A percentile compares a stretch with the other conserved stretches of the same genome.
Conservation (phyloP, 2,329 filamentous ascomycete genomes). For the Ophiobolus disseminans region DNA sequence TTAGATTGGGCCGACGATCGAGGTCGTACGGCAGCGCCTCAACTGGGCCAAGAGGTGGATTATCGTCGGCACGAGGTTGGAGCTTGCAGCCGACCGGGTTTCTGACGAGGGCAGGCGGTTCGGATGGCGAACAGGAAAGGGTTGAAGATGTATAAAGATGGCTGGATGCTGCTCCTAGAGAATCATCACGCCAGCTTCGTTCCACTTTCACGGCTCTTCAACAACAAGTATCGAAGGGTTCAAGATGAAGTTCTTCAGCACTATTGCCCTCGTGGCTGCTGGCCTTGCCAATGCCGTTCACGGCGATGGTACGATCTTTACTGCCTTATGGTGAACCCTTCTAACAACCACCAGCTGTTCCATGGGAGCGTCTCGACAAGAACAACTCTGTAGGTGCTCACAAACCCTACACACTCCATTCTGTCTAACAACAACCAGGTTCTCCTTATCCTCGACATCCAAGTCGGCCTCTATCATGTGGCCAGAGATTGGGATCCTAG, state of each 20-base stretch:
- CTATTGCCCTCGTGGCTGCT: constrained; percentile 34
- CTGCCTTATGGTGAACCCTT: neutral
- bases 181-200: constrained; percentile 22
- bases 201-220: constrained; percentile 13
- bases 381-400: constrained; percentile 45
- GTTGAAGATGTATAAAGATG: constrained; percentile 34
- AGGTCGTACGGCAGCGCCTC: constrained; percentile 1
- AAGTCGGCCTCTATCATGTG: constrained; percentile 64
- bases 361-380: constrained; percentile 52
- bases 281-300: constrained; percentile 39
- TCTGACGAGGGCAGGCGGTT: neutral
- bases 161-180: constrained; percentile 8
- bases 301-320: constrained; percentile 34
- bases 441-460: constrained; percentile 66
- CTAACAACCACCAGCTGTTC: constrained; percentile 41
- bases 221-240: constrained; percentile 5
- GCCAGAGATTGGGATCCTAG: constrained; percentile 72
- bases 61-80: constrained; percentile 1
- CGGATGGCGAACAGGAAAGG: neutral
- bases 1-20: constrained; percentile 1
- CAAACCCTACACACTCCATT: neutral
- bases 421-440: constrained; percentile 44
- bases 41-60: constrained; percentile 4
- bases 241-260: constrained; percentile 44
- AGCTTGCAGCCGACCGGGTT: constrained; percentile 1